Conservation (phyloP, 768 basidiomycete genomes). For the Obba rivulosa region DNA sequence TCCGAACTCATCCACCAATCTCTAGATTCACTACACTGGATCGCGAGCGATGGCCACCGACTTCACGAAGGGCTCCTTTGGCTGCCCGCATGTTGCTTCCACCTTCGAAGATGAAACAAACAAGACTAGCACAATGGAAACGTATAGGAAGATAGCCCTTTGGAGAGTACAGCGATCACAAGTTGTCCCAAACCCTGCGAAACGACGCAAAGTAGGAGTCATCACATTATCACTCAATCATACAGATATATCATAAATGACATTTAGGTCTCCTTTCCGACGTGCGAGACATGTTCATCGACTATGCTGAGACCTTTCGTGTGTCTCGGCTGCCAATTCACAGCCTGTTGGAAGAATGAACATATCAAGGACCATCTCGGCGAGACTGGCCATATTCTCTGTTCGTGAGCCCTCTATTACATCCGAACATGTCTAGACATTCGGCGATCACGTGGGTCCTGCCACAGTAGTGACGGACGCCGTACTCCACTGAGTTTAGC, state of each 20-base stretch:
- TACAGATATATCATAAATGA: background rate
- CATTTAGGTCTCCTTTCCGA: slow-evolving; percentile 50
- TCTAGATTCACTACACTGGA: too few species aligned
- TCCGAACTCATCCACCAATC: too few species aligned
- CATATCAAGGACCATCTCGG: slow-evolving; percentile 58
- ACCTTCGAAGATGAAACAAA: slow-evolving; percentile 30
- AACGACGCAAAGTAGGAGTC: slow-evolving; percentile 57
- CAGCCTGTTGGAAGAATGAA: slow-evolving; percentile 62
- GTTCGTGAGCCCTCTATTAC: slow-evolving; percentile 37
- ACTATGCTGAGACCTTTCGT: slow-evolving; percentile 61
- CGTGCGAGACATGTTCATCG: slow-evolving; percentile 55
- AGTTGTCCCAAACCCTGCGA: slow-evolving; percentile 42
- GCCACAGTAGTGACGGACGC: background rate
- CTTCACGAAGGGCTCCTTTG: background rate
- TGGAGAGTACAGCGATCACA: slow-evolving; percentile 51
- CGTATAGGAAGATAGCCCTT: slow-evolving; percentile 47
- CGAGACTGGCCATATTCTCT: slow-evolving; percentile 55
- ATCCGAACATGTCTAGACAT: background rate
- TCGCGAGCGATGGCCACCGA: slow-evolving; percentile 3
- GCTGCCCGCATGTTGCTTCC: slow-evolving; percentile 37
- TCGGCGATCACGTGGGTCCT: background rate
- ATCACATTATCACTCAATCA: too few species aligned
- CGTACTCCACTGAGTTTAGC: background rate
- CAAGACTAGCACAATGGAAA: slow-evolving; percentile 31
- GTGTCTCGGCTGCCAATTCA: slow-evolving; percentile 66